Evolutionary conservation across 192 early-diverging fungal species (phyloP), one percentile per base, ranked within the genome.

Genomic region (Helicostylum pulchrum): DNA sequence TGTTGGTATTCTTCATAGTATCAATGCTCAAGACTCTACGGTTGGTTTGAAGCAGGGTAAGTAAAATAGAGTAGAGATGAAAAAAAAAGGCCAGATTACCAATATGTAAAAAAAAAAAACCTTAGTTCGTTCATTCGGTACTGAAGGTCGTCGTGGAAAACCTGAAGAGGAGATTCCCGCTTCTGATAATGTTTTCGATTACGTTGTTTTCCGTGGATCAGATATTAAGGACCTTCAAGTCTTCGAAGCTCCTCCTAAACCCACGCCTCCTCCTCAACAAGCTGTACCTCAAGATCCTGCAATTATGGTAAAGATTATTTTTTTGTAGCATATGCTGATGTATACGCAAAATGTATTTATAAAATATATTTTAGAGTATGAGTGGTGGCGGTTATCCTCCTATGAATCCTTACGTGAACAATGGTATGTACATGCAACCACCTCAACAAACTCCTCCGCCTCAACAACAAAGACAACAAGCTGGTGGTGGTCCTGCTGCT

Each of bases 41-140:
- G 91, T 98, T 42, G 85, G 94, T n/a, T 85, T 98, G 45, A 87
- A 90, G 63, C 82, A 95, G 76, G 92, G 92, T 92, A 70, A 66
- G 61, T 95, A 14, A 14, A 19, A 21, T 26, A 20, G 15, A 54
- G 15, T 30, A 12, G 14, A 26, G 21, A 30, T 53, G 30, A 10
- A 10, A 53, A 21, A n/a, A 19, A 6, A 19, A 51, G 23, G 4
- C 1, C 26, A 26, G 26, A 26, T 26, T 26, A 26, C 26, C 26
- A 26, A 26, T 4, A 39, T 9, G 7, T 39, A 94, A 53, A 73
- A 96, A 26, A 26, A 26, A 2, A 26, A 26, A 26, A 26, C 2
- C 95, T 69, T 95, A 95, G 53, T 96, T 89, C 87, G 87, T 49
- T 95, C 93, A n/a, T 91, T 88, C 76, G 96, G 96, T 62, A 99